These are phyloP conservation scores for Trichoderma reesei DNA, from an alignment of 495 filamentous ascomycete species.

Conservation along the genomic window DNA sequence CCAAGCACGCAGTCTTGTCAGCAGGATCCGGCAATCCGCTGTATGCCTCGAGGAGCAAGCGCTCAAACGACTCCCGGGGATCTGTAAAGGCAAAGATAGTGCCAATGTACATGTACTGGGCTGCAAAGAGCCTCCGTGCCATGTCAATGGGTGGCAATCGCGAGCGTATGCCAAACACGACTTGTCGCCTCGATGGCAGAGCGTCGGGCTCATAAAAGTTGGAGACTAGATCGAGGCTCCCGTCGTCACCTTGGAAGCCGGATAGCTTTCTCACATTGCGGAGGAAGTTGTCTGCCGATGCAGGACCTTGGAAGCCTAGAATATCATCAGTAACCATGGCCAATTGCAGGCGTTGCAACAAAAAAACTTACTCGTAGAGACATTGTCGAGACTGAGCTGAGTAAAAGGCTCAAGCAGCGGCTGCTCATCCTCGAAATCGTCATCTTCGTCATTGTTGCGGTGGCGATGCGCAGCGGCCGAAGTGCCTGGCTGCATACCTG, in stretches of 20 bases:
- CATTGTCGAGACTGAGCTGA: conserved; percentile 15
- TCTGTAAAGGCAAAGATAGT: conserved; percentile 42
- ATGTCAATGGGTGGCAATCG: conserved; percentile 34
- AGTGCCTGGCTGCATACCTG: not conserved
- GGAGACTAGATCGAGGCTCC: conserved; percentile 14
- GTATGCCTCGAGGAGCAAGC: conserved; percentile 31
- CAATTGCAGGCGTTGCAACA: not conserved
- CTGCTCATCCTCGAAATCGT: conserved; percentile 17
- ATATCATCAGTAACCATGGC: no score
- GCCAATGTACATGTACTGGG: conserved; percentile 42
- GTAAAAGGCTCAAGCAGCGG: conserved; percentile 18
- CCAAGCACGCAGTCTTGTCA: conserved; percentile 19
- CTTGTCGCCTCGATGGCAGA: conserved; percentile 15
- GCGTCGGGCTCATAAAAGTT: conserved; percentile 18
- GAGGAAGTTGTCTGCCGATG: conserved; percentile 17
- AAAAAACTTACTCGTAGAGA: conserved; percentile 10
- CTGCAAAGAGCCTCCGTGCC: conserved; percentile 37
- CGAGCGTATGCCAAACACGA: conserved; percentile 7
- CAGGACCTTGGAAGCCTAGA: conserved; percentile 17
- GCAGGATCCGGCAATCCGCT: conserved; percentile 16
- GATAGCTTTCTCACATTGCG: conserved; percentile 17
- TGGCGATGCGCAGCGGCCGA: not conserved
- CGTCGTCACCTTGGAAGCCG: conserved; percentile 14
- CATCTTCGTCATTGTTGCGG: conserved; percentile 13
- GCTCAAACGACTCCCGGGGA: conserved; percentile 30